phyloP scores from a whole-genome alignment of 306 rosid genomes.

The Sicyos edulis region DNA sequence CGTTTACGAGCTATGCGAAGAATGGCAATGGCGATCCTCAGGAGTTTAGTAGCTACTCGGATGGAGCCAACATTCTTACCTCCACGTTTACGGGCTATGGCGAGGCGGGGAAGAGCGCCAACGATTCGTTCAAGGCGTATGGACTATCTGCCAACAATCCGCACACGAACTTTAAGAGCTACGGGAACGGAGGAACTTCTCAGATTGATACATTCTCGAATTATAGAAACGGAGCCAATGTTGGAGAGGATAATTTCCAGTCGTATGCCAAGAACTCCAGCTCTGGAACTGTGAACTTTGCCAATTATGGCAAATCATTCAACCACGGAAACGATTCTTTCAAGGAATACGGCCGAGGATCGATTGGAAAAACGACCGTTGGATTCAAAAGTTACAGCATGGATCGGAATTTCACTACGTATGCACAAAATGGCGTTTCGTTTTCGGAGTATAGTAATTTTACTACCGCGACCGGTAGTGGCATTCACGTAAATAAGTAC shows the following conservation, averaged over 20 bases:
- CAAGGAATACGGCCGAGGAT: slow-evolving; percentile 57
- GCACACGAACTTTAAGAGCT: slow-evolving; percentile 41
- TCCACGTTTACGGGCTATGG: slow-evolving; percentile 61
- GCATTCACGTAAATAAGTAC: slow-evolving; percentile 36
- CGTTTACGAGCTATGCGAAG: slow-evolving; percentile 61
- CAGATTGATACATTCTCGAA: slow-evolving; percentile 41
- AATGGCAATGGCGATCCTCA: slow-evolving; percentile 42
- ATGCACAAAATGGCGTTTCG: slow-evolving; percentile 42
- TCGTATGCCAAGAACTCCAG: slow-evolving; percentile 51
- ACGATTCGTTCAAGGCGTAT: slow-evolving; percentile 60
- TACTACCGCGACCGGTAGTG: slow-evolving; percentile 29
- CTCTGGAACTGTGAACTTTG: slow-evolving; percentile 47
- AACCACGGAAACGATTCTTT: slow-evolving; percentile 83
- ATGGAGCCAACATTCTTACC: slow-evolving; percentile 46
- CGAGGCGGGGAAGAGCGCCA: slow-evolving; percentile 40
- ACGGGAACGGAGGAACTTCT: slow-evolving; percentile 46
- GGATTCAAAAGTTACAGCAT: slow-evolving; percentile 56
- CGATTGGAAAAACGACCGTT: slow-evolving; percentile 35
- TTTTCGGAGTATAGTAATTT: slow-evolving; percentile 45
- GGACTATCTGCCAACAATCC: slow-evolving; percentile 71
- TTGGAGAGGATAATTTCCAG: slow-evolving; percentile 55
- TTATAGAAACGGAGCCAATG: slow-evolving; percentile 71
- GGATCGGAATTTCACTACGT: slow-evolving; percentile 59
- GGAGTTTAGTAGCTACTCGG: slow-evolving; percentile 59
- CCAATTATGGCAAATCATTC: slow-evolving; percentile 69